Evolutionary conservation across 208 protist species (phyloP), one percentile per base, ranked within the genome.

Genomic region (Trypanosoma theileri): DNA sequence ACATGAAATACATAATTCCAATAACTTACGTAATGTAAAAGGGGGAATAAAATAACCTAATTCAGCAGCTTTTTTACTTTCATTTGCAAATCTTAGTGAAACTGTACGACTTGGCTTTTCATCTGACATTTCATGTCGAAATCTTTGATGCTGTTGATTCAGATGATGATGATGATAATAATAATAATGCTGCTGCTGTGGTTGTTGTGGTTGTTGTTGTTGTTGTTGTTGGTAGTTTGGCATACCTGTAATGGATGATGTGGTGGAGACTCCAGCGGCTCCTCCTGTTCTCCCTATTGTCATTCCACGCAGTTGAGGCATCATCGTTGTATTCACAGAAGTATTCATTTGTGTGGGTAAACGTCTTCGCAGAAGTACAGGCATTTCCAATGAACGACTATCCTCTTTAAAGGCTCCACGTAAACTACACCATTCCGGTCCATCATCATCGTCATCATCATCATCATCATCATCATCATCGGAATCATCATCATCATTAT

Each of bases 341-440:
- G 28, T 35, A 35, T 35, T 35, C 16, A 0, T 10, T 17, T 28
- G 31, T 28, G 31, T n/a, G 19, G 46, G 24, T 22, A 45, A 35
- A 54, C 51, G 59, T 12, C 13, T 66, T n/a, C 13, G 58, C 46
- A 48, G 53, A 66, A 80, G 13, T 54, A 64, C 75, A 4, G 69
- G 56, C 61, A 75, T 78, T 3, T 54, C 14, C 31, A 73, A 52
- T 53, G 51, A n/a, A 8, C 31, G 61, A 19, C 10, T 17, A 11
- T 40, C 51, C 35, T 4, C n/a, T 26, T 35, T 46, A 40, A n/a
- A 2, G 12, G 71, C 75, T 14, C 54, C 48, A 56, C 69, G 70
- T 3, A 82, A 63, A 56, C 76, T 84, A 42, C 65, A 62, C 82
- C 82, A 88, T 65, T 82, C 82, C 17, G 73, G 72, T 19, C 77